A percentile compares a stretch with the other conserved stretches of the same genome.
These are phyloP conservation scores for Tilletia setariae DNA, from an alignment of 1,284 basidiomycete genomes.

Conservation along the genomic window DNA sequence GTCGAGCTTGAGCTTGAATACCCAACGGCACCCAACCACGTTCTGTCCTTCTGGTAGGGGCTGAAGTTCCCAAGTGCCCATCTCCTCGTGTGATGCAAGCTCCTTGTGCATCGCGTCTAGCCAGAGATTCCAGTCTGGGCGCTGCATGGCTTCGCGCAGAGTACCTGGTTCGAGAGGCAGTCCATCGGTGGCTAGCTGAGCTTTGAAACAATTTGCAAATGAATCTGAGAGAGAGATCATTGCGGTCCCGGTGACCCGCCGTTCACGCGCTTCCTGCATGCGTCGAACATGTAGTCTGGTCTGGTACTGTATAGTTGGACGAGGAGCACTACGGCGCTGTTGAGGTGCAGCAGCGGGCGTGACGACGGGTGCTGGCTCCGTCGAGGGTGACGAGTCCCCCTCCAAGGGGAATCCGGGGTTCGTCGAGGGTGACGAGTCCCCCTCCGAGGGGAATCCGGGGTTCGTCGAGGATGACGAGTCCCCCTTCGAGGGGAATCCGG, in stretches of 20 bases:
- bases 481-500: no score
- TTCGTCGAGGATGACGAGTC: no score
- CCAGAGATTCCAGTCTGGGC: slow-evolving; percentile 7
- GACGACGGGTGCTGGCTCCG: background rate
- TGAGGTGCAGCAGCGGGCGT: background rate
- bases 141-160: background rate
- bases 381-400: no score
- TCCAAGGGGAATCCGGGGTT: no score
- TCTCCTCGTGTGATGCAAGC: background rate
- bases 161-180: background rate
- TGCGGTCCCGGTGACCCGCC: background rate
- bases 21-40: slow-evolving; percentile 54
- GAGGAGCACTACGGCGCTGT: background rate
- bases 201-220: background rate
- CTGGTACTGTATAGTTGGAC: slow-evolving; percentile 10
- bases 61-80: slow-evolving; percentile 43
- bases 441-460: no score
- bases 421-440: no score
- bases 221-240: background rate
- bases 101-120: slow-evolving; percentile 6
- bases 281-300: background rate
- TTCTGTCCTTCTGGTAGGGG: slow-evolving; percentile 36
- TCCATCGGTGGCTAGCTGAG: slow-evolving; percentile 1
- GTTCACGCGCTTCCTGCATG: background rate
- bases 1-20: slow-evolving; percentile 49